Evolutionary conservation across 305 asterid genomes (phyloP).

Genomic region (Striga hermonthica): DNA sequence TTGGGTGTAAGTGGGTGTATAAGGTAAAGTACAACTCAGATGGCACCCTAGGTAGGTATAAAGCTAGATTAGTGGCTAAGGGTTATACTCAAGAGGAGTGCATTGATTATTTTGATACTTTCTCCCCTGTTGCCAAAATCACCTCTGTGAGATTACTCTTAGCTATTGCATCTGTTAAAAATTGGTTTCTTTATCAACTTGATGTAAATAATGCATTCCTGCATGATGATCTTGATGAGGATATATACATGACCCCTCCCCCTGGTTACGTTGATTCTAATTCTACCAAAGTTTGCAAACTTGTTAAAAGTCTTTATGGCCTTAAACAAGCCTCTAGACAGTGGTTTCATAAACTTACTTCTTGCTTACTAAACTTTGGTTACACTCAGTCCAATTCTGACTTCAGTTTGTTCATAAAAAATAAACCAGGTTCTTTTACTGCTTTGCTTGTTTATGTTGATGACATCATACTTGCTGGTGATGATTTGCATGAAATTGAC

Average conservation of each 20-base stretch:
- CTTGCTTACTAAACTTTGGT: not conserved
- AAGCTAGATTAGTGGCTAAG: too few relatives aligned
- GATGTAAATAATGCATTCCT: not conserved
- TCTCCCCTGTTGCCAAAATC: too few relatives aligned
- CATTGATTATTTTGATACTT: too few relatives aligned
- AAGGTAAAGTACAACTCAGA: too few relatives aligned
- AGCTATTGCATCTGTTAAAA: too few relatives aligned
- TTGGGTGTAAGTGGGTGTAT: too few relatives aligned
- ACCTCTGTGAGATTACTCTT: too few relatives aligned
- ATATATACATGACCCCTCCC: not conserved
- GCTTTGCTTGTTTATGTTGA: not conserved
- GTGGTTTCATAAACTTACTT: not conserved
- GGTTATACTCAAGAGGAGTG: too few relatives aligned
- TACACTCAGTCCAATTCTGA: not conserved
- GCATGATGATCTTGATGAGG: not conserved
- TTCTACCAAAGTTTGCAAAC: not conserved
- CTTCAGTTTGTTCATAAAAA: not conserved
- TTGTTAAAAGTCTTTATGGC: not conserved
- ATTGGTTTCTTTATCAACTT: not conserved
- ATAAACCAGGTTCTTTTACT: not conserved
- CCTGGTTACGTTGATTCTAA: not conserved
- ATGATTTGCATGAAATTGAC: not conserved
- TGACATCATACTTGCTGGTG: not conserved
- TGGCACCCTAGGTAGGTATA: too few relatives aligned
- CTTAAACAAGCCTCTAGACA: not conserved